These are phyloP conservation scores for Amanita phalloides DNA, from an alignment of 768 basidiomycete species.

Conservation along the genomic window DNA sequence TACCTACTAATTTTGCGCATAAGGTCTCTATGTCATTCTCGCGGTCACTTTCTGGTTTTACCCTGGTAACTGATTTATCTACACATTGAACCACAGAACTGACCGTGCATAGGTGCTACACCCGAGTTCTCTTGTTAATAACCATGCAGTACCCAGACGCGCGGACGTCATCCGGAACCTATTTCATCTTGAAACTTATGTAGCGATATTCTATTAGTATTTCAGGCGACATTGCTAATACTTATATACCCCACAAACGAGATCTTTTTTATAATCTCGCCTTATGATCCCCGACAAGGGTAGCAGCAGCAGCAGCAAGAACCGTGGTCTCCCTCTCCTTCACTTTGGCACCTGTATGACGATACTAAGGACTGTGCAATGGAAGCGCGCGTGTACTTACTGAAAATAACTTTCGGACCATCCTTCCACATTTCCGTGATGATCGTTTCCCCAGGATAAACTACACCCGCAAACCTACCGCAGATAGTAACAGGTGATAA, in stretches of 20 bases:
- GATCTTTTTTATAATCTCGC: conserved; percentile 39
- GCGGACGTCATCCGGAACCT: not conserved
- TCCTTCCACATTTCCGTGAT: conserved; percentile 99
- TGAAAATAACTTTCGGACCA: conserved; percentile 80
- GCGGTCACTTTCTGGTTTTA: conserved; percentile 61
- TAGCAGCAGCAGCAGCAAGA: conserved; percentile 75
- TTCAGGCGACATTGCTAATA: not conserved
- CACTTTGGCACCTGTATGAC: conserved; percentile 61
- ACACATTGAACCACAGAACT: not conserved
- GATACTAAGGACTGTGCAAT: not conserved
- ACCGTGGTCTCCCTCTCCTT: conserved; percentile 74
- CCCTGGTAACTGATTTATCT: conserved; percentile 22
- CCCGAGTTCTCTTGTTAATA: conserved; percentile 17
- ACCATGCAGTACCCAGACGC: not conserved
- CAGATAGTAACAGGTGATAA: not conserved
- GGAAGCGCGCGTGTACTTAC: conserved; percentile 32
- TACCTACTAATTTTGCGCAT: not conserved
- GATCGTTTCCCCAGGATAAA: conserved; percentile 93
- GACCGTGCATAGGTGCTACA: conserved; percentile 15
- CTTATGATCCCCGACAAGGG: conserved; percentile 44
- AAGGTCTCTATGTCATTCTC: conserved; percentile 63
- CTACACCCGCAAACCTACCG: conserved; percentile 76
- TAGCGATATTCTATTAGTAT: not conserved
- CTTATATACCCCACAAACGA: not conserved
- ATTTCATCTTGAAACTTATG: not conserved